phyloP scores from a whole-genome alignment of 192 early-diverging fungal species.

The Podila epigama region DNA sequence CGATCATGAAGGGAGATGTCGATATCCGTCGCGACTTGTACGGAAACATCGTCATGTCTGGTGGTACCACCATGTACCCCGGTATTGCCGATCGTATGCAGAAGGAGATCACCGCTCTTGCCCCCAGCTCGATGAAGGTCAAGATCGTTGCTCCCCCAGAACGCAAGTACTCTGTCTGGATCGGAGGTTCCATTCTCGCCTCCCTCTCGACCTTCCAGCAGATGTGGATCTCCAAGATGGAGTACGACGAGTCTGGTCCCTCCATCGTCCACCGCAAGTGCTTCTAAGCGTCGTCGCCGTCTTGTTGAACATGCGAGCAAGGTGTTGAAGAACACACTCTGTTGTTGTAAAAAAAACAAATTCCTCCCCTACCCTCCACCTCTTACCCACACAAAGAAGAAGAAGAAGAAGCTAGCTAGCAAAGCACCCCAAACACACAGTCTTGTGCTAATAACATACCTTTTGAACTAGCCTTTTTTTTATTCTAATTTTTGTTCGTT shows the following conservation, averaged over 20 bases:
- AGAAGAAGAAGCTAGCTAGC: too few relatives aligned
- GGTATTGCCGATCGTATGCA: conserved; percentile 96
- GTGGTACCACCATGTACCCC: conserved; percentile 96
- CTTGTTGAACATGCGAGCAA: too few relatives aligned
- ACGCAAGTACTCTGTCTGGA: conserved; percentile 98
- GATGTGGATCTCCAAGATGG: conserved; percentile 98
- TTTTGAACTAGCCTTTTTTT: too few relatives aligned
- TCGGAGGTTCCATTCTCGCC: conserved; percentile 96
- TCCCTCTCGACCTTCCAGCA: conserved; percentile 98
- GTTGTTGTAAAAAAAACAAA: too few relatives aligned
- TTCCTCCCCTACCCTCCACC: too few relatives aligned
- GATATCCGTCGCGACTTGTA: conserved; percentile 94
- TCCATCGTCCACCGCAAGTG: conserved; percentile 98
- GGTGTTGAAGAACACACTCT: too few relatives aligned
- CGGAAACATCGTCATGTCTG: conserved; percentile 85
- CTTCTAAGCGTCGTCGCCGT: too few relatives aligned
- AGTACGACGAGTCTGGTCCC: conserved; percentile 97
- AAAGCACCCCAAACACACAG: too few relatives aligned
- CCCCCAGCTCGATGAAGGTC: conserved; percentile 93
- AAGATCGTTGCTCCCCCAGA: conserved; percentile 97
- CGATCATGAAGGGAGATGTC: conserved; percentile 95
- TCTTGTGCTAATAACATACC: too few relatives aligned
- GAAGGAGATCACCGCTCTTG: conserved; percentile 93
- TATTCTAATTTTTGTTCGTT: too few relatives aligned
- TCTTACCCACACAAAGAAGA: too few relatives aligned